phyloP scores from a whole-genome alignment of 257 asterid genomes.

The Rehmannia glutinosa region DNA sequence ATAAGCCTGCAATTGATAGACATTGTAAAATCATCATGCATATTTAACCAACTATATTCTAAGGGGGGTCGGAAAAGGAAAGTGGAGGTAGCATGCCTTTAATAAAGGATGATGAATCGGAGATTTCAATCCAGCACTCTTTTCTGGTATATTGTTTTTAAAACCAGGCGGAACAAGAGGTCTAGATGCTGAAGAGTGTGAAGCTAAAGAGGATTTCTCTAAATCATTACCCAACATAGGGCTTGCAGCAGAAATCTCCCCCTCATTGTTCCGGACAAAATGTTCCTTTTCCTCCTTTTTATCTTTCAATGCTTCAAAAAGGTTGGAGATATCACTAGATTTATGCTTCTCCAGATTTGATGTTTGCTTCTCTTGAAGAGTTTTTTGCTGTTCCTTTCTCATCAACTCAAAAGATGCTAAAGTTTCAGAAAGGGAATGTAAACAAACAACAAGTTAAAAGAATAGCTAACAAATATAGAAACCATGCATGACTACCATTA shows the following conservation, averaged over 20 bases:
- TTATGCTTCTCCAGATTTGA: constrained; percentile 43
- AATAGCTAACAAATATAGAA: background rate
- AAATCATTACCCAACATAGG: constrained; percentile 36
- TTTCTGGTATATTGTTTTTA: constrained; percentile 46
- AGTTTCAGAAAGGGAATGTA: constrained; percentile 3
- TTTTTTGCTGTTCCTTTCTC: constrained; percentile 91
- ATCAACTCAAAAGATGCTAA: constrained; percentile 88
- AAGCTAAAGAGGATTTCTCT: constrained; percentile 53
- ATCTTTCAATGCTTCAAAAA: constrained; percentile 34
- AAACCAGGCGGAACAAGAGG: constrained; percentile 95
- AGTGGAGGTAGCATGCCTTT: constrained; percentile 37
- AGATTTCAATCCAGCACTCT: constrained; percentile 55
- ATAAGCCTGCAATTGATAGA: background rate
- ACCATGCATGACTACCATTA: constrained; percentile 2
- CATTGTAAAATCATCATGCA: background rate
- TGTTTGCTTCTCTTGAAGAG: constrained; percentile 80
- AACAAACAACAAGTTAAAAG: constrained; percentile 8
- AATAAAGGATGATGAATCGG: constrained; percentile 35
- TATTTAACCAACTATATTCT: constrained; percentile 5
- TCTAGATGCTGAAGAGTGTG: constrained; percentile 56
- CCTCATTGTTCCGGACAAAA: constrained; percentile 35
- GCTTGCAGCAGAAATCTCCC: constrained; percentile 33
- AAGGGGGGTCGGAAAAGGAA: background rate
- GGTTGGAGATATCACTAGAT: constrained; percentile 37
- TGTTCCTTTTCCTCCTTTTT: constrained; percentile 43